Evolutionary conservation across 495 filamentous ascomycete genomes (phyloP).

Genomic region (Cercophora sp.): DNA sequence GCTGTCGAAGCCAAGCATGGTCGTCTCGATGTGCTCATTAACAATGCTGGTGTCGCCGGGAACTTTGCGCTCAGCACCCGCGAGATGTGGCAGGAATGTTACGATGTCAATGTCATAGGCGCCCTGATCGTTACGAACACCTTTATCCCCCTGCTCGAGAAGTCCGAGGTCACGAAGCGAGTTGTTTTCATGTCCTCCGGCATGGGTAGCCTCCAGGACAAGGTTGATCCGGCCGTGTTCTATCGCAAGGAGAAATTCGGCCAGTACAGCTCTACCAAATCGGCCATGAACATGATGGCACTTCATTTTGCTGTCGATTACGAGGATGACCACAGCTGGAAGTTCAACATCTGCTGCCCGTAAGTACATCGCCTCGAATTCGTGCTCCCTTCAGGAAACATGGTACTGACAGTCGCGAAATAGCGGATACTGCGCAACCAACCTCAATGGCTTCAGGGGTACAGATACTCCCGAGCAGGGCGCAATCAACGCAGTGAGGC

Average conservation of each 20-base stretch:
- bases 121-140: constrained; percentile 36
- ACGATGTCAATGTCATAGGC: constrained; percentile 42
- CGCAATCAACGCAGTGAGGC: constrained; percentile 16
- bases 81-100: constrained; percentile 22
- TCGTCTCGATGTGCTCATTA: constrained; percentile 48
- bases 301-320: constrained; percentile 12
- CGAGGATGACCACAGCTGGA: constrained; percentile 20
- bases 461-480: constrained; percentile 6
- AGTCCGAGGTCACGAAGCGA: constrained; percentile 29
- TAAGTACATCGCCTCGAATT: too few relatives aligned
- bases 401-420: too few relatives aligned
- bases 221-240: constrained; percentile 5
- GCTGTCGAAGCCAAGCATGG: constrained; percentile 35
- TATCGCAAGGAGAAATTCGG: background rate
- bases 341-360: constrained; percentile 24
- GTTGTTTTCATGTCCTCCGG: constrained; percentile 42
- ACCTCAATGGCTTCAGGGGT: constrained; percentile 13
- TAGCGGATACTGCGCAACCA: constrained; percentile 22
- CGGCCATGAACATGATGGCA: constrained; percentile 42
- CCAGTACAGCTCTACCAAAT: constrained; percentile 32
- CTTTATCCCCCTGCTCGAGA: constrained; percentile 42
- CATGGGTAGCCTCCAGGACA: constrained; percentile 30
- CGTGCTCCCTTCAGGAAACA: too few relatives aligned
- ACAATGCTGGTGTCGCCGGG: constrained; percentile 43
- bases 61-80: background rate